Evolutionary conservation across 139 green algal genomes (phyloP), one percentile per base, ranked within the genome.

Genomic region (Volvox reticuliferus): DNA sequence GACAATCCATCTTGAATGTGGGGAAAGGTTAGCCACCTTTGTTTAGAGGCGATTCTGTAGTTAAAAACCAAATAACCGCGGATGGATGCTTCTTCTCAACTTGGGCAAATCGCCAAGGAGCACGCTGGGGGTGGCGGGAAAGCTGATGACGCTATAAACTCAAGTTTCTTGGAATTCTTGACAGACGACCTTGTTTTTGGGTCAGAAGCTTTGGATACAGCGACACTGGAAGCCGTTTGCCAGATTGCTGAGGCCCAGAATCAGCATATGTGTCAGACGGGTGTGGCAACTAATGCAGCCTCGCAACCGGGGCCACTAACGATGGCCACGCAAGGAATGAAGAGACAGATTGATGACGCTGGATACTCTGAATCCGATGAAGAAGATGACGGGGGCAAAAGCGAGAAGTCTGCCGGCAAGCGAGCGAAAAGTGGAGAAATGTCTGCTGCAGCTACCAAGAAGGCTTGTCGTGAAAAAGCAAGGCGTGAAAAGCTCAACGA

Each of bases 401-500:
- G 65, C 24, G 88, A 87, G 28, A 91, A 87, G 63, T 63, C 26
- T 16, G 44, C 65, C 13, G 65, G 67, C 30, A 92, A 92, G 30
- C 61, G 79, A 65, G 19, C 65, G 24, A 91, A 82, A 73, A 67
- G 81, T 30, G 81, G 81, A 32, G 81, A 92, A 36, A 28, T 82
- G 33, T 71, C 69, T 24, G 77, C 77, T 28, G 94, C 94, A 22
- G 93, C 95, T 24, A 87, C 87, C 32, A 96, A 93, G 82, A 98
- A 98, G 80, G 96, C 96, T 20, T 94, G 88, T 86, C 91, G 96
- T 2, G 96, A 98, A 89, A 98, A 97, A 91, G 90, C 92, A 18
- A 93, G 96, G 2, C 87, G 96, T 13, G 95, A 96, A 55, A 97
- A 96, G 71, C 94, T 98, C 17, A 98, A 98, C 67, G 96, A 97